Evolutionary conservation across 1,284 basidiomycete genomes (phyloP).

Genomic region (Athelia psychrophila): DNA sequence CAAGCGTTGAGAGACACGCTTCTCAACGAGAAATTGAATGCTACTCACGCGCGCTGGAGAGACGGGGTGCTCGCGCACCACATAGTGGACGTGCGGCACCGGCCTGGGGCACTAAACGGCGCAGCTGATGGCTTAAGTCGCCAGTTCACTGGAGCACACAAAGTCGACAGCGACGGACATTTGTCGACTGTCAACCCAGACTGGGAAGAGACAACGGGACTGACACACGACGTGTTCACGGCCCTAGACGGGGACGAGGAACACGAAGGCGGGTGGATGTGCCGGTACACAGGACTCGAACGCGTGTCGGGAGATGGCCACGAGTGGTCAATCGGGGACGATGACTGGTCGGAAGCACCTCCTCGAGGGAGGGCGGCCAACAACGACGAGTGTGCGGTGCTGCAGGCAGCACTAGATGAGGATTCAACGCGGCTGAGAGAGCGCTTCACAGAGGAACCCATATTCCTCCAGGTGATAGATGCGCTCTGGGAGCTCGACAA

Average conservation of each 20-base stretch:
- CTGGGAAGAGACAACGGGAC: constrained; percentile 24
- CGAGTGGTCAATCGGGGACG: neutral
- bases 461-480: constrained; percentile 25
- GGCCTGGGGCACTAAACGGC: neutral
- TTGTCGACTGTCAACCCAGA: constrained; percentile 28
- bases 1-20: constrained; percentile 21
- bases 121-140: constrained; percentile 23
- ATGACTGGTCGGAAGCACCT: neutral
- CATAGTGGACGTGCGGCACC: neutral
- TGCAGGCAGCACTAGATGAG: neutral
- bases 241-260: neutral
- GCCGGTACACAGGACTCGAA: too few species aligned
- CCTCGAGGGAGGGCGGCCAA: neutral
- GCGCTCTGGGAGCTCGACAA: constrained; percentile 16
- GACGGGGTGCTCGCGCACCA: neutral
- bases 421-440: constrained; percentile 5
- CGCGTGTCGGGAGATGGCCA: neutral
- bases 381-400: neutral
- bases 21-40: constrained; percentile 3
- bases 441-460: constrained; percentile 11
- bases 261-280: neutral
- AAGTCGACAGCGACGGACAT: constrained; percentile 23
- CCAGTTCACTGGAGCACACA: constrained; percentile 8
- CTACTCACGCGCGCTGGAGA: neutral
- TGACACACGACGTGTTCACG: constrained; percentile 26